These are phyloP conservation scores for Pulicaria dysenterica DNA, from an alignment of 129 eudicot genomes.

Conservation along the genomic window DNA sequence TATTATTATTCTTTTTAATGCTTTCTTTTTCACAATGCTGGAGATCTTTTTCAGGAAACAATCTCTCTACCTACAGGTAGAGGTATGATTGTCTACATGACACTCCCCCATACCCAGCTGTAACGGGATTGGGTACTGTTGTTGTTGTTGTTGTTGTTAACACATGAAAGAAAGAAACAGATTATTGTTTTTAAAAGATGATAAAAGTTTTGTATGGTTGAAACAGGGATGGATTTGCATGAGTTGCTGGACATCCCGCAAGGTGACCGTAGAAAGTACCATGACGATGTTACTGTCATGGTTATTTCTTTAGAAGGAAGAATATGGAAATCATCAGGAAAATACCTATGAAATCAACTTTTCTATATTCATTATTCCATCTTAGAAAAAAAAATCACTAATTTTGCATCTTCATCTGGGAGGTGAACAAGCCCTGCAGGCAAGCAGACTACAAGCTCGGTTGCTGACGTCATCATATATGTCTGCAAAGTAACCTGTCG, in stretches of 20 bases:
- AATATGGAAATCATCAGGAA: conserved; percentile 92
- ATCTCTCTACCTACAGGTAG: too few species aligned
- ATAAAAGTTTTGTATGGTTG: background rate
- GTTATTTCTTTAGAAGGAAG: conserved; percentile 86
- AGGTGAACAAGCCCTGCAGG: conserved; percentile 11
- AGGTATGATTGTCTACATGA: too few species aligned
- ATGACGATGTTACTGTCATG: conserved; percentile 90
- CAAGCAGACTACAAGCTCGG: background rate
- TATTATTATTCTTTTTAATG: too few species aligned
- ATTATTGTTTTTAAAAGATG: background rate
- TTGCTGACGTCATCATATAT: background rate
- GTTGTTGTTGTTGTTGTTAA: too few species aligned
- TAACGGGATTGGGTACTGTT: too few species aligned
- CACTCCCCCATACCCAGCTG: too few species aligned
- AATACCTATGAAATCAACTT: conserved; percentile 50
- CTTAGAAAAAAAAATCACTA: too few species aligned
- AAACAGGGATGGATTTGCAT: conserved; percentile 84
- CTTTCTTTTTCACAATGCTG: too few species aligned
- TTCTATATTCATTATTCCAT: background rate
- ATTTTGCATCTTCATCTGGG: conserved; percentile 6
- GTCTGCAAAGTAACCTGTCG: background rate
- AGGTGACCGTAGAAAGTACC: conserved; percentile 91
- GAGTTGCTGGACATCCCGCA: conserved; percentile 87
- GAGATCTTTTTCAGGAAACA: too few species aligned
- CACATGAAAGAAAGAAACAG: too few species aligned